Conservation (phyloP, 352 stramenopile species). For the Globisporangium spiculum region DNA sequence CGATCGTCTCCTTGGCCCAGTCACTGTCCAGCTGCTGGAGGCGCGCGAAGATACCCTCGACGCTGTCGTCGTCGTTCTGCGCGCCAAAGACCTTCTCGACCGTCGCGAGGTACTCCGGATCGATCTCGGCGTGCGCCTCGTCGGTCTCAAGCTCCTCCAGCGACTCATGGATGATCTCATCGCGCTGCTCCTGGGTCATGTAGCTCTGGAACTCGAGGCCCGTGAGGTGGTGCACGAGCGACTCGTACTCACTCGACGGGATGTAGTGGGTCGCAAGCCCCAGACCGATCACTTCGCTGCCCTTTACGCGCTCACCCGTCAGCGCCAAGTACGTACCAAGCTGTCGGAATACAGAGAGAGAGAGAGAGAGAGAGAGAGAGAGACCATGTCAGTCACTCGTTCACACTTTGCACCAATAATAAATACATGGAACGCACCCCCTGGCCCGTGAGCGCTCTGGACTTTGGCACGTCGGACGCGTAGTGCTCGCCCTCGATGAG, state of each 20-base stretch:
- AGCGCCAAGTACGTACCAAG: conserved; percentile 95
- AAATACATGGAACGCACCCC: conserved; percentile 33
- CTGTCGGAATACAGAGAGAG: conserved; percentile 16
- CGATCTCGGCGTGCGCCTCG: conserved; percentile 76
- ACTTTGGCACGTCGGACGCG: conserved; percentile 64
- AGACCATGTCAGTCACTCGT: not conserved
- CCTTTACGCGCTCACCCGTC: conserved; percentile 91
- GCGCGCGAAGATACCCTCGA: conserved; percentile 71
- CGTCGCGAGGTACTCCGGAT: conserved; percentile 72
- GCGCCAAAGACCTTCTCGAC: conserved; percentile 78
- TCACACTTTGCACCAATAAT: not conserved
- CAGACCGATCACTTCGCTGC: conserved; percentile 88
- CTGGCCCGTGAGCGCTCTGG: conserved; percentile 66
- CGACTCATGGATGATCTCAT: conserved; percentile 84
- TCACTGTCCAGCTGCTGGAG: conserved; percentile 53
- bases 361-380: not conserved
- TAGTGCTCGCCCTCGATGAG: conserved; percentile 72
- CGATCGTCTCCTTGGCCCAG: conserved; percentile 80
- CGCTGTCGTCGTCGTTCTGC: conserved; percentile 64
- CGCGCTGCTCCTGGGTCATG: conserved; percentile 75
- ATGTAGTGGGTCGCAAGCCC: conserved; percentile 97
- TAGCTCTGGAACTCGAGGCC: conserved; percentile 65
- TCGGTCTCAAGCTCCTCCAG: conserved; percentile 82
- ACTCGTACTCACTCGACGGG: conserved; percentile 80
- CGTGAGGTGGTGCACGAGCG: conserved; percentile 87